Conservation (phyloP, 495 filamentous ascomycete genomes). For the Xylaria flabelliformis region DNA sequence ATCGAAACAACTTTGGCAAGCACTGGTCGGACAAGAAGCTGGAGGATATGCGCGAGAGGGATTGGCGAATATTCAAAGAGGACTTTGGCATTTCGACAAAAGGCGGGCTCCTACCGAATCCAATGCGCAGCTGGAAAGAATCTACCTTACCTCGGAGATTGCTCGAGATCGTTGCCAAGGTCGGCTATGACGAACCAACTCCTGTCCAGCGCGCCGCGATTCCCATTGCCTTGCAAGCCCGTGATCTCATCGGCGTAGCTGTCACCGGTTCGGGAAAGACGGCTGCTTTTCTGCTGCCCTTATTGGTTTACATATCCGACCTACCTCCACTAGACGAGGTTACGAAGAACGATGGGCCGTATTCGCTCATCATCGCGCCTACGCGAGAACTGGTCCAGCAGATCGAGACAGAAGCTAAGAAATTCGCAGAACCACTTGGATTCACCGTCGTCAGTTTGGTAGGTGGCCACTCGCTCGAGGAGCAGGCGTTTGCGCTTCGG, state of each 20-base stretch:
- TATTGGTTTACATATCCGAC: constrained; percentile 96
- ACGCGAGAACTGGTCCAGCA: constrained; percentile 99
- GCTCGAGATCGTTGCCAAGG: constrained; percentile 80
- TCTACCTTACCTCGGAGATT: constrained; percentile 80
- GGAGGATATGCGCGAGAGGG: constrained; percentile 95
- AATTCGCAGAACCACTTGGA: constrained; percentile 88
- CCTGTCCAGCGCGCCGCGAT: constrained; percentile 94
- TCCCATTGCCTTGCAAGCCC: constrained; percentile 89
- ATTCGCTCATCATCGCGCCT: constrained; percentile 93
- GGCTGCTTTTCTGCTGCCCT: constrained; percentile 89
- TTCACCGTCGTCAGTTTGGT: constrained; percentile 98
- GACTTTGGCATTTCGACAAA: constrained; percentile 98
- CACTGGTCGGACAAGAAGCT: constrained; percentile 98
- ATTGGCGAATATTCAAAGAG: constrained; percentile 99
- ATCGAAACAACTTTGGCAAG: constrained; percentile 78
- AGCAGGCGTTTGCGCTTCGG: constrained; percentile 91
- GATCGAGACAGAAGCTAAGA: constrained; percentile 93
- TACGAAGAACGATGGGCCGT: constrained; percentile 95
- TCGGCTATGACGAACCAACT: constrained; percentile 93
- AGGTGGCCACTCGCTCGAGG: constrained; percentile 93
- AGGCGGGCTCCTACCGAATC: constrained; percentile 86
- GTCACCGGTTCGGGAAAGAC: constrained; percentile 99
- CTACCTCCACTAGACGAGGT: constrained; percentile 83
- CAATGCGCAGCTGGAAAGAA: constrained; percentile 95
- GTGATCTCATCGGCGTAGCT: constrained; percentile 96